phyloP scores from a whole-genome alignment of 139 green algal species.

The Diplosphaera chodatii region DNA sequence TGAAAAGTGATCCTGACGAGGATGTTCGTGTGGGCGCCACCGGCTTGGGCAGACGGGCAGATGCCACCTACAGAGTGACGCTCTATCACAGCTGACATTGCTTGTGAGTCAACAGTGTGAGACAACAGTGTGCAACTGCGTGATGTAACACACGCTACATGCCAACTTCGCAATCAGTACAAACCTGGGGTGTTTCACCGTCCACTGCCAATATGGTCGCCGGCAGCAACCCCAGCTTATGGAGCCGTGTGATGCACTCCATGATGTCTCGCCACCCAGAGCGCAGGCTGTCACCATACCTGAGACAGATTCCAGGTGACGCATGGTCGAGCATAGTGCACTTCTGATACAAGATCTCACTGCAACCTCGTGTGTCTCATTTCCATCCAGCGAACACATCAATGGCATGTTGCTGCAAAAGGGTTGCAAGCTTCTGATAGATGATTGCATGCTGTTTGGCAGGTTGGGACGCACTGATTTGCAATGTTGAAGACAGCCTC shows the following conservation, averaged over 20 bases:
- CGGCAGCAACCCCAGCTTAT: conserved; percentile 72
- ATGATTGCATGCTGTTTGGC: no score
- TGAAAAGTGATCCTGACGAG: conserved; percentile 12
- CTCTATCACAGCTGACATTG: no score
- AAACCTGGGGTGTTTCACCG: conserved; percentile 35
- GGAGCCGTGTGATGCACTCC: conserved; percentile 75
- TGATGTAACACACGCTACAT: no score
- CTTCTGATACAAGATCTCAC: no score
- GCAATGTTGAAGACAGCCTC: conserved; percentile 71
- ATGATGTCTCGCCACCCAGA: conserved; percentile 80
- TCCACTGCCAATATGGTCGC: conserved; percentile 32
- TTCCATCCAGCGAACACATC: neutral
- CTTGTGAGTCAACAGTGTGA: no score
- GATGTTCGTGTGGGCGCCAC: conserved; percentile 5
- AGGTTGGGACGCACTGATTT: no score
- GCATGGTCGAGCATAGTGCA: no score
- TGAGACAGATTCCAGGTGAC: conserved; percentile 24
- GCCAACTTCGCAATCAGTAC: no score
- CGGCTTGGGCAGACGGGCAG: conserved; percentile 16
- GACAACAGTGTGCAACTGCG: no score
- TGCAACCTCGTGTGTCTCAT: neutral
- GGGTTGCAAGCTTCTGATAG: no score
- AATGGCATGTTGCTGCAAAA: neutral
- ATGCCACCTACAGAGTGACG: conserved; percentile 24
- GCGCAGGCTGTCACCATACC: conserved; percentile 77